phyloP scores from a whole-genome alignment of 202 grass and related monocot genomes.

The Miscanthus sacchariflorus region DNA sequence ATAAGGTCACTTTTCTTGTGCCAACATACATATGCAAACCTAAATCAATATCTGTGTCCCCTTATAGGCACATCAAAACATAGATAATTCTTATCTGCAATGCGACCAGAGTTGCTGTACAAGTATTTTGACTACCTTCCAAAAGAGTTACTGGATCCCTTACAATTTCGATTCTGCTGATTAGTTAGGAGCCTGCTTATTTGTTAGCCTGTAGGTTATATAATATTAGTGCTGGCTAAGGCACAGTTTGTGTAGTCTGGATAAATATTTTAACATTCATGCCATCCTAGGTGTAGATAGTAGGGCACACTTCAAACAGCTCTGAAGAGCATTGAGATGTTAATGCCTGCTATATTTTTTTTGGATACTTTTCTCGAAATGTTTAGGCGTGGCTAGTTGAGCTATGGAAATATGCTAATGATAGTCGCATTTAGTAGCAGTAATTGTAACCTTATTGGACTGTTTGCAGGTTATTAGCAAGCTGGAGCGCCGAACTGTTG shows the following conservation, averaged over 20 bases:
- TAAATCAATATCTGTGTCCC: not conserved
- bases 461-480: constrained; percentile 83
- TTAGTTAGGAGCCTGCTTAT: not conserved
- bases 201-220: not conserved
- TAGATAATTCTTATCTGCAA: not conserved
- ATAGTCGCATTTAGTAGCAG: too few species aligned
- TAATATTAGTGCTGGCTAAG: not conserved
- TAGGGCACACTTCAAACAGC: not conserved
- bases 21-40: not conserved
- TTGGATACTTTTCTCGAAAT: not conserved
- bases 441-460: too few species aligned
- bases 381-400: not conserved
- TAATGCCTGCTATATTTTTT: not conserved
- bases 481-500: constrained; percentile 82
- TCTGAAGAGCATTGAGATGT: not conserved
- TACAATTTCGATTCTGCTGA: constrained; percentile 1
- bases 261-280: not conserved
- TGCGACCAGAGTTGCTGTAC: not conserved
- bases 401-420: not conserved
- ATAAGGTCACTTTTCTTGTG: constrained; percentile 60
- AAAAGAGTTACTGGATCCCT: not conserved
- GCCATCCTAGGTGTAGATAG: not conserved
- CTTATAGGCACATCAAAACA: not conserved
- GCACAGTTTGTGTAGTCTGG: not conserved
- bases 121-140: not conserved